A percentile compares a stretch with the other conserved stretches of the same genome.
Conservation (phyloP, 495 filamentous ascomycete species). For the Cetradonia linearis region DNA sequence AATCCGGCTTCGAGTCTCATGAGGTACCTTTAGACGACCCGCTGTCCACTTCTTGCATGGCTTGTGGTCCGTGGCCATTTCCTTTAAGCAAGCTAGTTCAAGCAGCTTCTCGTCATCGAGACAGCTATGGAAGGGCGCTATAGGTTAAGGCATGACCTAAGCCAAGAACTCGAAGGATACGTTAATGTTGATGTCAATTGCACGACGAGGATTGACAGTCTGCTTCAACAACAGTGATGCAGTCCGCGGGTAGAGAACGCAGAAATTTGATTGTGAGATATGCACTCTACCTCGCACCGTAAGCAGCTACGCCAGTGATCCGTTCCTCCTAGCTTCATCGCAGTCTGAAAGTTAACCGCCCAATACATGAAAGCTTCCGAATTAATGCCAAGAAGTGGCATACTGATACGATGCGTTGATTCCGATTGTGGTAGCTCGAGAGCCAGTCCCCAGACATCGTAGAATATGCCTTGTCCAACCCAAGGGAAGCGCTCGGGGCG, state of each 20-base stretch:
- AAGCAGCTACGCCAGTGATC: slow-evolving; percentile 44
- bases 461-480: slow-evolving; percentile 47
- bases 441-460: slow-evolving; percentile 48
- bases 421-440: slow-evolving; percentile 29
- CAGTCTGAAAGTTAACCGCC: slow-evolving; percentile 44
- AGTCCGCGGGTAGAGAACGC: slow-evolving; percentile 47
- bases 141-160: slow-evolving; percentile 30
- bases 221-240: slow-evolving; percentile 46
- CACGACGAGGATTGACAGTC: slow-evolving; percentile 44
- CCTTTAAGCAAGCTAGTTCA: slow-evolving; percentile 27
- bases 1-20: slow-evolving; percentile 36
- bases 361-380: slow-evolving; percentile 55
- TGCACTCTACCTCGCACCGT: slow-evolving; percentile 51
- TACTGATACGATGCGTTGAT: slow-evolving; percentile 33
- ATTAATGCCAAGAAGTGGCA: slow-evolving; percentile 47
- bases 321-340: slow-evolving; percentile 41
- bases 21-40: slow-evolving; percentile 36
- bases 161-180: slow-evolving; percentile 43
- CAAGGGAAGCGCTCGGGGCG: slow-evolving; percentile 38
- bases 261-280: slow-evolving; percentile 48
- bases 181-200: slow-evolving; percentile 47
- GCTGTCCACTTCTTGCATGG: slow-evolving; percentile 40
- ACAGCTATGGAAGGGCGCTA: slow-evolving; percentile 23
- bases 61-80: slow-evolving; percentile 34
- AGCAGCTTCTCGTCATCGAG: slow-evolving; percentile 37